Conservation (phyloP, 2,329 filamentous ascomycete species). For the Emergomyces orientalis region DNA sequence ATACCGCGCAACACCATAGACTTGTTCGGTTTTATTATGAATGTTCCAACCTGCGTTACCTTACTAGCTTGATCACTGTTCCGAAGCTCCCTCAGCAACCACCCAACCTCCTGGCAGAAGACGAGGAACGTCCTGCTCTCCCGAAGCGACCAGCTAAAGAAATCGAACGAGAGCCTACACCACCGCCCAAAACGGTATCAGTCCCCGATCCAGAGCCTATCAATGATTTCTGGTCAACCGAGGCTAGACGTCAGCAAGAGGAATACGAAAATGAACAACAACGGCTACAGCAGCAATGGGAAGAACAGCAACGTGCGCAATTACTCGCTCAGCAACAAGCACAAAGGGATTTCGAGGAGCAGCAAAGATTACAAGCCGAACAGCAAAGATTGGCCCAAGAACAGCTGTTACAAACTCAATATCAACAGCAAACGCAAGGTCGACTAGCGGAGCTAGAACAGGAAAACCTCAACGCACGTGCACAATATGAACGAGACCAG, state of each 20-base stretch:
- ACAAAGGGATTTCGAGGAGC: slow-evolving; percentile 92
- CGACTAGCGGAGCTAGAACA: slow-evolving; percentile 91
- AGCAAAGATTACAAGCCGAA: slow-evolving; percentile 77
- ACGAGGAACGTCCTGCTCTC: slow-evolving; percentile 72
- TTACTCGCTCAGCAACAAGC: slow-evolving; percentile 75
- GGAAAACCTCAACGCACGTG: slow-evolving; percentile 86
- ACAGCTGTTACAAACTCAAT: slow-evolving; percentile 77
- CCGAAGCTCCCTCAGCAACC: slow-evolving; percentile 92
- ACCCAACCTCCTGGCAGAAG: slow-evolving; percentile 76
- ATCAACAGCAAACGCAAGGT: slow-evolving; percentile 87
- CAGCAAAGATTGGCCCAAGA: slow-evolving; percentile 88
- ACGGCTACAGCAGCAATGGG: slow-evolving; percentile 76
- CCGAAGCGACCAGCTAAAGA: slow-evolving; percentile 64
- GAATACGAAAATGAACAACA: slow-evolving; percentile 93
- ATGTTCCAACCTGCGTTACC: slow-evolving; percentile 92
- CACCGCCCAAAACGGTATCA: slow-evolving; percentile 50
- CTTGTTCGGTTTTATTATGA: slow-evolving; percentile 98
- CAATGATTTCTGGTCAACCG: slow-evolving; percentile 94
- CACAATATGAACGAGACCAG: slow-evolving; percentile 95
- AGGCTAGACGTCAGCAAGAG: slow-evolving; percentile 81
- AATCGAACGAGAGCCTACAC: slow-evolving; percentile 60
- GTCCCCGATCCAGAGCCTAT: slow-evolving; percentile 83
- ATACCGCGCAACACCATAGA: slow-evolving; percentile 92
- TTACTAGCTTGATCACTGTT: slow-evolving; percentile 92
- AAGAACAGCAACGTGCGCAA: slow-evolving; percentile 69